These are phyloP conservation scores for Saccharomycopsis fodiens DNA, from an alignment of 805 yeast species.

Conservation along the genomic window DNA sequence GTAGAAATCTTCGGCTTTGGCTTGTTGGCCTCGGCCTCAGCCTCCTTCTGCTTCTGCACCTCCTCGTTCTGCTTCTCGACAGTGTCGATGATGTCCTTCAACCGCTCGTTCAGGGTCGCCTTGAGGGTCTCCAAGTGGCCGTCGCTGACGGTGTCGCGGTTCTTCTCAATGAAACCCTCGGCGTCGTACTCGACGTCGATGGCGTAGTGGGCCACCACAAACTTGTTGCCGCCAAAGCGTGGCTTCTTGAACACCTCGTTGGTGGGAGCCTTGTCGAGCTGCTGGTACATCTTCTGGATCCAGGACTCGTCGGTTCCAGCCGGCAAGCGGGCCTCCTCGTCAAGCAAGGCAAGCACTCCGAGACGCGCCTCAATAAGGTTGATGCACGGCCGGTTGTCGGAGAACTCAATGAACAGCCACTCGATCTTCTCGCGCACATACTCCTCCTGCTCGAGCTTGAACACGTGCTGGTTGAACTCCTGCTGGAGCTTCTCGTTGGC, in stretches of 20 bases:
- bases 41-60: conserved; percentile 32
- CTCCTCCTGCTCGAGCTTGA: conserved; percentile 95
- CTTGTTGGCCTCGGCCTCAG: conserved; percentile 25
- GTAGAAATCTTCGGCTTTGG: conserved; percentile 27
- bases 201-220: conserved; percentile 89
- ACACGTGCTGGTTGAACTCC: conserved; percentile 95
- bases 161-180: conserved; percentile 94
- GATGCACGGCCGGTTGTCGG: conserved; percentile 96
- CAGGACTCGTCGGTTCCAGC: conserved; percentile 90
- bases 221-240: conserved; percentile 86
- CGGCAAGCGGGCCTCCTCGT: conserved; percentile 93
- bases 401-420: conserved; percentile 93
- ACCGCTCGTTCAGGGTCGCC: conserved; percentile 56
- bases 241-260: conserved; percentile 82
- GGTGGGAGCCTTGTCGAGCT: conserved; percentile 71
- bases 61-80: conserved; percentile 52
- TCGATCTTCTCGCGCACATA: conserved; percentile 86
- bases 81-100: conserved; percentile 56
- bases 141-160: conserved; percentile 95
- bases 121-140: conserved; percentile 84
- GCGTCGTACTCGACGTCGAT: conserved; percentile 86
- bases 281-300: conserved; percentile 83
- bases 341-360: conserved; percentile 82
- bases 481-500: conserved; percentile 96
- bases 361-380: conserved; percentile 81